Evolutionary conservation across 257 asterid genomes (phyloP).

Genomic region (Solanum virginianum): DNA sequence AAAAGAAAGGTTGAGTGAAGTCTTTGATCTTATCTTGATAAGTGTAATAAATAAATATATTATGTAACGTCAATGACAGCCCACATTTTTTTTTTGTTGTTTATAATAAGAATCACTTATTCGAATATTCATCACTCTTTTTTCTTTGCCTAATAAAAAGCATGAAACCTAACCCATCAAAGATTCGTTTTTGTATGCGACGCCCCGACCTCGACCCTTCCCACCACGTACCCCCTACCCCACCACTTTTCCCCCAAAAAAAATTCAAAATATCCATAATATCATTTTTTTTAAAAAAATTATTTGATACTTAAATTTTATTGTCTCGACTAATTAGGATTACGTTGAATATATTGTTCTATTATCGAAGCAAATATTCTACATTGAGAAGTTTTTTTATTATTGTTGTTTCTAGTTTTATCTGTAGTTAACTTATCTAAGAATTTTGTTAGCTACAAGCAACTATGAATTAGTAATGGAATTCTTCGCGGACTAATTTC

Average conservation of each 20-base stretch:
- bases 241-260: background rate
- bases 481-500: background rate
- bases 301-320: background rate
- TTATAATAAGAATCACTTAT: conserved; percentile 11
- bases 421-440: background rate
- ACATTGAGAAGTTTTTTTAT: background rate
- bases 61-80: conserved; percentile 11
- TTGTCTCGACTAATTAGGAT: background rate
- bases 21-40: conserved; percentile 28
- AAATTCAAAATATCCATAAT: background rate
- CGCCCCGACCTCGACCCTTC: conserved; percentile 59
- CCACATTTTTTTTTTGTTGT: background rate
- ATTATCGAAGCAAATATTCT: fast-evolving
- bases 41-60: background rate
- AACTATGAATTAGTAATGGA: background rate
- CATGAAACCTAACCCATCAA: background rate
- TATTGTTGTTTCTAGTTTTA: background rate
- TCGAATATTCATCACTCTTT: conserved; percentile 33
- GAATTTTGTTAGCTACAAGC: too few species aligned
- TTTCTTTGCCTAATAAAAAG: background rate
- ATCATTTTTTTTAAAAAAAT: background rate
- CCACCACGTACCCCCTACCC: conserved; percentile 22
- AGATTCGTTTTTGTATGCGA: conserved; percentile 71
- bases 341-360: fast-evolving
- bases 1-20: background rate